Percentiles rank a stretch among this genome's conserved stretches.
Conservation (phyloP, 495 filamentous ascomycete genomes). For the Xylaria cubensis region DNA sequence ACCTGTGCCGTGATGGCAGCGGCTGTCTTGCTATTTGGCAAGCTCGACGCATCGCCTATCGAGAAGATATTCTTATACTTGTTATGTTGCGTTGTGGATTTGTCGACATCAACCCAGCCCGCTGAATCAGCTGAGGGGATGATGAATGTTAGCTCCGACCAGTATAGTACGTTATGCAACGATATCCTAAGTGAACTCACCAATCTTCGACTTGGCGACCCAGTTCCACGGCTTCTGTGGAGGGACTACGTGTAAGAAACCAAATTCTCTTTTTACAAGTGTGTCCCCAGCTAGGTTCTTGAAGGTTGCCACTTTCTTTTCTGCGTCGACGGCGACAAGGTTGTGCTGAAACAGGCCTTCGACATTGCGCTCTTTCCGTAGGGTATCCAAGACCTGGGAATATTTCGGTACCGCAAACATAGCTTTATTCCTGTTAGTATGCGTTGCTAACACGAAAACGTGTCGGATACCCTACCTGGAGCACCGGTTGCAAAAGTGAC, state of each 20-base stretch:
- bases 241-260: slow-evolving; percentile 57
- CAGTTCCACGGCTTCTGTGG: slow-evolving; percentile 43
- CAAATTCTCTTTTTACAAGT: slow-evolving; percentile 60
- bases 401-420: slow-evolving; percentile 80
- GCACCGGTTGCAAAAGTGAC: slow-evolving; percentile 69
- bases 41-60: slow-evolving; percentile 69
- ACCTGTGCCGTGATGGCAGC: slow-evolving; percentile 70
- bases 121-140: slow-evolving; percentile 57
- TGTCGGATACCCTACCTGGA: slow-evolving; percentile 41
- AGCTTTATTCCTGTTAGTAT: slow-evolving; percentile 28
- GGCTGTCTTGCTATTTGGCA: slow-evolving; percentile 73
- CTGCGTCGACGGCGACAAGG: slow-evolving; percentile 62
- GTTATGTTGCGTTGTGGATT: slow-evolving; percentile 64
- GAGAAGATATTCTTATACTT: slow-evolving; percentile 72
- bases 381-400: slow-evolving; percentile 62
- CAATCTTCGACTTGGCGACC: slow-evolving; percentile 41
- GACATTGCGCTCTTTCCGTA: slow-evolving; percentile 68
- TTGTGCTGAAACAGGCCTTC: slow-evolving; percentile 73
- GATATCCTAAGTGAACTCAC: slow-evolving; percentile 19
- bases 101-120: slow-evolving; percentile 70
- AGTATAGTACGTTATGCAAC: background rate
- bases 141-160: slow-evolving; percentile 21
- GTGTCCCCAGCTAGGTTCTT: slow-evolving; percentile 38
- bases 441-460: background rate
- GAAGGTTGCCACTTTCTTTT: slow-evolving; percentile 42